phyloP scores from a whole-genome alignment of 2,329 filamentous ascomycete species.

The Fusarium mexicanum region DNA sequence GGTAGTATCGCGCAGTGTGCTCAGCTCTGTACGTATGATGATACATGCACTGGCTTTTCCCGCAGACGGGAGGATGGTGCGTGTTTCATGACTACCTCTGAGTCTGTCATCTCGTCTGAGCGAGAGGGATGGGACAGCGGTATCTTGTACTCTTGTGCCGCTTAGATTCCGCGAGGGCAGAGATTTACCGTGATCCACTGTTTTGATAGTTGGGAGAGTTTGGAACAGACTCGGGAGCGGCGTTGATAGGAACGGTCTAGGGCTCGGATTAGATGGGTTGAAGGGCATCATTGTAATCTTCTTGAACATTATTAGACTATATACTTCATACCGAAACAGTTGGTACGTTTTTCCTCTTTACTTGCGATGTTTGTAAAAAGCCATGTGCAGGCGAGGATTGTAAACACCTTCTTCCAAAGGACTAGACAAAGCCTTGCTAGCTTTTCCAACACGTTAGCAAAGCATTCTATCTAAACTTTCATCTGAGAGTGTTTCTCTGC shows the following conservation, averaged over 20 bases:
- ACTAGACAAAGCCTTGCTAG: background rate
- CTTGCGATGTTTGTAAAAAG: background rate
- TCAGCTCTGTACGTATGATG: accelerated
- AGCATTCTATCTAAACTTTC: accelerated
- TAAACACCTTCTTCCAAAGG: background rate
- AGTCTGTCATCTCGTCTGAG: background rate
- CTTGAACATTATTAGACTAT: background rate
- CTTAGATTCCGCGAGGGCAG: background rate
- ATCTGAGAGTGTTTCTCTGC: accelerated
- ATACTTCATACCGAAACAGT: background rate
- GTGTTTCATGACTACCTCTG: background rate
- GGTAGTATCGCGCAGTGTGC: background rate
- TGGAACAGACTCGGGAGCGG: background rate
- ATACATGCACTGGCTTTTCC: background rate
- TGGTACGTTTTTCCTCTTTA: accelerated
- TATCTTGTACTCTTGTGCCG: background rate
- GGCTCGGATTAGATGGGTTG: no score
- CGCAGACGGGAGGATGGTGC: background rate
- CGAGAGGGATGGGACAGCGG: background rate
- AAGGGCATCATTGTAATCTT: background rate
- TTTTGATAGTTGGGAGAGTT: background rate
- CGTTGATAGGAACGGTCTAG: no score
- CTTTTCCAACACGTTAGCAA: accelerated
- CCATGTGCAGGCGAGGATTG: background rate
- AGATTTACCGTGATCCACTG: background rate